phyloP scores from a whole-genome alignment of 2,329 filamentous ascomycete genomes.

The Rhexocercosporidium sp. region DNA sequence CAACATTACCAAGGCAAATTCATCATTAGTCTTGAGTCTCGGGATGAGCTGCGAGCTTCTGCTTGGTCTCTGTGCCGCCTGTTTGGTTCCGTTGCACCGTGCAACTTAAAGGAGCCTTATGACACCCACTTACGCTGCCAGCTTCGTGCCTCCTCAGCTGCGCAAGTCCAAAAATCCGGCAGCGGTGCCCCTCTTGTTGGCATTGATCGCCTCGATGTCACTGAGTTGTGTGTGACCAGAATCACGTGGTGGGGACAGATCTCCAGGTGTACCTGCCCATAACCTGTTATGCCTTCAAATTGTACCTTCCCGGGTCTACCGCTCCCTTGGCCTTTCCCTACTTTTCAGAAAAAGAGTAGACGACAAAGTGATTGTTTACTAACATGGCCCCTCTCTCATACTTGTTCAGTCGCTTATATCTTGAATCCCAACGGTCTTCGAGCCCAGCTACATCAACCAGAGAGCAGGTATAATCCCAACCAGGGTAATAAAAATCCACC shows the following conservation, averaged over 20 bases:
- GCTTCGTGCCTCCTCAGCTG: not conserved
- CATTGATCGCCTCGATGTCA: not conserved
- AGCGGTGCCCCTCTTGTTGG: not conserved
- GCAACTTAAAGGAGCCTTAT: not conserved
- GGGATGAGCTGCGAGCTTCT: not conserved
- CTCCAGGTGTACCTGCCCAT: too few species aligned
- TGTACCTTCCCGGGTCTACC: too few species aligned
- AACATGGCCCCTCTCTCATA: too few species aligned
- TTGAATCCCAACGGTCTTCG: not conserved
- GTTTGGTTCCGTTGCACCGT: not conserved
- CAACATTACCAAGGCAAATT: not conserved
- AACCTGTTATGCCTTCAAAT: too few species aligned
- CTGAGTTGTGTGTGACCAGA: too few species aligned
- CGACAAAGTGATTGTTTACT: too few species aligned
- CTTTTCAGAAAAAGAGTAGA: too few species aligned
- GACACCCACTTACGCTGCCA: not conserved
- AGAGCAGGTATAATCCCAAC: conserved; percentile 25
- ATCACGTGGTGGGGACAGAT: too few species aligned
- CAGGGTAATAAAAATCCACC: conserved; percentile 27
- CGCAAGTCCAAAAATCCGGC: not conserved
- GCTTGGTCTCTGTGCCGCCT: not conserved
- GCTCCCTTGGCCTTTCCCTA: too few species aligned
- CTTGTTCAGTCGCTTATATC: not conserved
- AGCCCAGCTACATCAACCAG: not conserved
- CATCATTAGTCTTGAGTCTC: not conserved